Conservation (phyloP, 2,329 filamentous ascomycete genomes). For the Paecilomyces niveus region DNA sequence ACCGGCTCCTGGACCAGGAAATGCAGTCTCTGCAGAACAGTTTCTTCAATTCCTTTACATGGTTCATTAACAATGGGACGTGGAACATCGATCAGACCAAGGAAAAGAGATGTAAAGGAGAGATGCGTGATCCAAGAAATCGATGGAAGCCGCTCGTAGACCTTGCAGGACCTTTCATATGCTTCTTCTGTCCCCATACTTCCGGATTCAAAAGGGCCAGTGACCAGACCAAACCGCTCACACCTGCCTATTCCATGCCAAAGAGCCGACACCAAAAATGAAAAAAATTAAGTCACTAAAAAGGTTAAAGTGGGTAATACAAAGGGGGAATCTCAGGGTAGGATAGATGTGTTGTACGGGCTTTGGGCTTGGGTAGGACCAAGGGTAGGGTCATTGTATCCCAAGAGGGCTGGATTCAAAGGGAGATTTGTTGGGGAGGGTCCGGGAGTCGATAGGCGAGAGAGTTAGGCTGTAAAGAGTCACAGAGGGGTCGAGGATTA, state of each 20-base stretch:
- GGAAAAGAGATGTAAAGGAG: neutral
- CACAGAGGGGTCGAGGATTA: neutral
- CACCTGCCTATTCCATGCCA: neutral
- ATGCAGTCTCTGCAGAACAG: neutral
- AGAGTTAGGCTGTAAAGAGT: neutral
- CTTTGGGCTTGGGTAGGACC: neutral
- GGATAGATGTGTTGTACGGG: neutral
- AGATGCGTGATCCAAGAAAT: neutral
- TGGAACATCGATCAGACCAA: neutral
- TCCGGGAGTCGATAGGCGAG: neutral
- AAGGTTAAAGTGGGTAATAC: neutral
- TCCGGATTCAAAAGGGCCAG: neutral
- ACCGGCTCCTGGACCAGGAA: neutral
- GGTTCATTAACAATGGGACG: neutral
- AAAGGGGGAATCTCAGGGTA: constrained; percentile 1
- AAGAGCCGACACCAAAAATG: neutral
- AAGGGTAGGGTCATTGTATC: neutral
- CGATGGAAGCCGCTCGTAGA: neutral
- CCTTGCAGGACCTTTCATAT: neutral
- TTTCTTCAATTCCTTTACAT: neutral
- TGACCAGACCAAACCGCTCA: neutral
- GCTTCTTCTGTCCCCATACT: neutral
- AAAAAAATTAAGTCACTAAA: constrained; percentile 1
- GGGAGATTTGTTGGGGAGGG: neutral
- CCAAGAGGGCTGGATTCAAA: neutral